Base-by-base conservation (phyloP, 208 protist species). In the Crithidia brevicula region DNA sequence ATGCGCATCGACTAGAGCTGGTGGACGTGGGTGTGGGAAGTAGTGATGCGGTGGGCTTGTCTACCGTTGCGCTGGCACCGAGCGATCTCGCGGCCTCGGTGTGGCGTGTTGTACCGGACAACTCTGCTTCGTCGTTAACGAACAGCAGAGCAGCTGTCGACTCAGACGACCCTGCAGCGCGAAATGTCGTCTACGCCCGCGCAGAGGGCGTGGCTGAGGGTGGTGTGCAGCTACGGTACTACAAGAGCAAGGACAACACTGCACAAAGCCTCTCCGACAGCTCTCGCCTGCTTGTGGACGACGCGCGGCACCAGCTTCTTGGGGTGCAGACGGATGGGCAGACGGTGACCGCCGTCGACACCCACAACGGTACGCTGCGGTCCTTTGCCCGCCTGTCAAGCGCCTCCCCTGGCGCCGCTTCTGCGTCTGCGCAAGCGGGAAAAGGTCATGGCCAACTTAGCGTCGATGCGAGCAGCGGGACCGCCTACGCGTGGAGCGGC, bases 231-330 rank as follows among this genome's bases (percentile, higher is more conserved):
- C 50, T 75, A 50, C 70, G 62, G 20, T 62, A 64, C 68, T 76
- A 42, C 36, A 57, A 65, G 54, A 50, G 10, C n/a, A 57, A 50
- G 6, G 25, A 9, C 23, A 40, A 36, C 28, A n/a, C 61, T 13
- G 22, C n/a, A 18, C n/a, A 34, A 15, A 2, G 30, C 18, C 20
- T 18, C 8, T 5, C 20, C 16, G 34, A 25, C 16, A 30, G 31
- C 40, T 11, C 18, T 31, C 38, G 45, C 38, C 43, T 78, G 45
- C 45, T 82, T n/a, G 45, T 82, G n/a, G 74, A 85, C 13, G 71
- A 58, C 36, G 66, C 45, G 27, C 72, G 67, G 8, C 79, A 84
- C 40, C 72, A 84, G 56, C 67, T 84, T 4, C 38, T 84, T 25
- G 54, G 68, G 30, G 15, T 61, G 31, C 56, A 72, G 20, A 16